Conservation (phyloP, 305 asterid species). For the Rubia peregrina region DNA sequence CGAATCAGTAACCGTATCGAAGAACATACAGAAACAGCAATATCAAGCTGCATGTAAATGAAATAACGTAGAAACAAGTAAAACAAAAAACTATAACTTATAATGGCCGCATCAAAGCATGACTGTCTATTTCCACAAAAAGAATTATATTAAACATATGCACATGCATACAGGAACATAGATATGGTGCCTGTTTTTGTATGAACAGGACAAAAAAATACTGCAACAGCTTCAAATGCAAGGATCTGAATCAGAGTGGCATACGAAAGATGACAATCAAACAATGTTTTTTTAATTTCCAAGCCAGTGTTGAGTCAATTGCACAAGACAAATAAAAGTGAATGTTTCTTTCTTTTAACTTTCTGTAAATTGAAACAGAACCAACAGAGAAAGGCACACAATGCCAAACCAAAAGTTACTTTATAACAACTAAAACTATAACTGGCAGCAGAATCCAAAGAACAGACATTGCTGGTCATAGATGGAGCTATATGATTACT, state of each 20-base stretch:
- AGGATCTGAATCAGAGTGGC: not conserved
- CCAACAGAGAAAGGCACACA: not conserved
- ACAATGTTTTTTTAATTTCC: not conserved
- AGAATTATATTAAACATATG: not conserved
- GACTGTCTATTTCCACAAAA: not conserved
- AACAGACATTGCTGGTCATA: not conserved
- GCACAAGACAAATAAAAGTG: not conserved
- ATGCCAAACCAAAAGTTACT: not conserved
- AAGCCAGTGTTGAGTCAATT: not conserved
- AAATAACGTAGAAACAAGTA: not conserved
- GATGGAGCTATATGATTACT: not conserved
- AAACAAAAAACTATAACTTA: not conserved
- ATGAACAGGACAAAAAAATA: not conserved
- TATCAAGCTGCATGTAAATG: not conserved
- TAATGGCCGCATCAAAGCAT: not conserved
- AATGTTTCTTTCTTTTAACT: not conserved
- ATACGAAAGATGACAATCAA: not conserved
- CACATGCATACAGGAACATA: not conserved
- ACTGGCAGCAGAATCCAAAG: not conserved
- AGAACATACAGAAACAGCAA: not conserved
- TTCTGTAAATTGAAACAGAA: not conserved
- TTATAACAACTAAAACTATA: not conserved
- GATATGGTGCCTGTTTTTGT: not conserved
- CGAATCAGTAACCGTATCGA: not conserved
- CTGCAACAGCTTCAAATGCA: not conserved